Base-by-base conservation (phyloP, 2,329 filamentous ascomycete genomes). In the Verticillium dahliae region DNA sequence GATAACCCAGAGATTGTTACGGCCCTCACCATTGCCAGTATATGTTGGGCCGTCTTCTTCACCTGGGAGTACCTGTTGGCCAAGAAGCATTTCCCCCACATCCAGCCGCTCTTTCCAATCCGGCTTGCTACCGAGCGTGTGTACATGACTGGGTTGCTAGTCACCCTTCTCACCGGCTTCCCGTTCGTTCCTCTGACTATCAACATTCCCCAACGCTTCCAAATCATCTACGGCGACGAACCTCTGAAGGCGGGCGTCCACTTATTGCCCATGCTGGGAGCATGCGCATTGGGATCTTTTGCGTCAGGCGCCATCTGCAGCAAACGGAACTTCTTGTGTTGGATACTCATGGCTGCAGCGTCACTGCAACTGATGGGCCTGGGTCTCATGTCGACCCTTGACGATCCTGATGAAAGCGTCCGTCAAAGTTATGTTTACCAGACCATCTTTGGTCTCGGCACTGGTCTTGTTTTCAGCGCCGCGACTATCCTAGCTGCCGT, bases 141-240 rank as follows among this genome's bases (percentile, higher is more conserved):
- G 5, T 86, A 85, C 62, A 72, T 79, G 33, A 75, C 79, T 4
- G 80, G 79, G 27, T 71, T 85, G 3, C 62, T 83, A 15, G 79
- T 81, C 33, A 86, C 84, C 2, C 72, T 87, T 15, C 74, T 87
- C 18, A 81, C 81, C 0, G 85, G 85, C 1, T 85, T 83, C 59
- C 76, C 81, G 0, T 87, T 86, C 63, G 80, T 88, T 27, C 75
- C 82, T 4, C 76, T 86, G n/a, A 79, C 84, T 13, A 80, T 87
- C 61, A 78, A 81, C 37, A 77, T 88, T 4, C 85, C 85, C 0
- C 82, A 88, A 65, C 75, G 84, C 6, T 84, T 86, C 58, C 85
- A 88, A 63, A 81, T 87, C 41, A 80, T 86, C 59, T 82, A 86
- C 64, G 74, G 74, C 6, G 78, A 85, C 57, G 78, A 72, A 37